These are phyloP conservation scores for Zygnema circumcarinatum DNA, from an alignment of 139 green algal species.

Conservation along the genomic window DNA sequence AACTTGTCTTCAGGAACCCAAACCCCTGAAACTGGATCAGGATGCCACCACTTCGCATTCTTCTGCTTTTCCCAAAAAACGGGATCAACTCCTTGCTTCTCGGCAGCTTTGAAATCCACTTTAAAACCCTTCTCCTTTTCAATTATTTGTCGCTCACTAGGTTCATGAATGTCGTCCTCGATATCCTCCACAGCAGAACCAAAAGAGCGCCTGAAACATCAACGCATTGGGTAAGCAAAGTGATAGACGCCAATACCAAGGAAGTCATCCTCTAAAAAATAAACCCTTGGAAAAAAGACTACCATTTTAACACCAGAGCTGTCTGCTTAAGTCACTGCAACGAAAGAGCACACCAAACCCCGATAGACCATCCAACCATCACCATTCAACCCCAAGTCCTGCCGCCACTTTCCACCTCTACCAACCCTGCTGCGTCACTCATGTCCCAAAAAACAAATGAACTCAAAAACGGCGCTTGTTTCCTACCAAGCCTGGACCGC, in stretches of 20 bases:
- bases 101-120: not conserved
- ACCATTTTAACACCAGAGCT: no score
- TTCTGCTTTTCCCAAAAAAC: constrained; percentile 6
- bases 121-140: not conserved
- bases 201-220: not conserved
- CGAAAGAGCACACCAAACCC: no score
- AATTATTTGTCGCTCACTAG: not conserved
- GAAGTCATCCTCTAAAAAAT: no score
- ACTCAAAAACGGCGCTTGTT: no score
- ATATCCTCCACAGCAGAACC: not conserved
- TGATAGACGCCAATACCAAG: not conserved
- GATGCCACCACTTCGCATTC: constrained; percentile 24
- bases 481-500: no score
- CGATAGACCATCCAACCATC: no score
- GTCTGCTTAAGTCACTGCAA: no score
- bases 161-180: not conserved
- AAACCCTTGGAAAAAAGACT: no score
- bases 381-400: no score
- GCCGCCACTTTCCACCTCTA: no score
- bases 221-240: not conserved
- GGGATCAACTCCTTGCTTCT: constrained; percentile 7
- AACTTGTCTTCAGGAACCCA: constrained; percentile 39
- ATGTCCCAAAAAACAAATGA: no score
- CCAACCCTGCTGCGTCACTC: no score
- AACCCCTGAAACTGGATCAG: constrained; percentile 13